These are phyloP conservation scores for Pythium vanterpoolii DNA, from an alignment of 352 stramenopile species.

Conservation along the genomic window DNA sequence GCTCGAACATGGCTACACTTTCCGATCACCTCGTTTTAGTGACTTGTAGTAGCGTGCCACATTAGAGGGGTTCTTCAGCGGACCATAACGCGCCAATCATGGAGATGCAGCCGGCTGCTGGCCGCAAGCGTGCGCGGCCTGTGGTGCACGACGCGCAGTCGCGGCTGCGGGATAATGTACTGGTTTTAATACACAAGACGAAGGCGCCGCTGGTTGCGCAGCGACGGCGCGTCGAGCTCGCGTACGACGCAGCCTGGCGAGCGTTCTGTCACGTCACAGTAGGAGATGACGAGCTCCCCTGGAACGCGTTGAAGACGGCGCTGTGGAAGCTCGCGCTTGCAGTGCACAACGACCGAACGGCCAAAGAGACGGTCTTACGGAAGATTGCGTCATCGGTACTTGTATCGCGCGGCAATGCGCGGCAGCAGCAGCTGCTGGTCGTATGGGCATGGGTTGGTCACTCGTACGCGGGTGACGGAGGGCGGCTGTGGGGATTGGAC, in stretches of 20 bases:
- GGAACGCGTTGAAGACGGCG: background rate
- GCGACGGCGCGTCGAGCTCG: background rate
- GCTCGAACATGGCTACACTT: constrained; percentile 12
- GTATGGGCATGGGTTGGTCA: constrained; percentile 5
- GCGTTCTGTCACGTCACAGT: constrained; percentile 2
- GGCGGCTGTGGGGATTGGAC: constrained; percentile 21
- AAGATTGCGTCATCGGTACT: constrained; percentile 5
- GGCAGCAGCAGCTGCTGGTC: background rate
- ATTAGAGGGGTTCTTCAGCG: background rate
- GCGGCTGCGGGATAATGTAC: constrained; percentile 24
- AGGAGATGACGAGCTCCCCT: background rate
- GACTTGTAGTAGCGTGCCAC: constrained; percentile 5
- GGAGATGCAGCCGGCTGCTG: background rate
- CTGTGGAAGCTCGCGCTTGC: background rate
- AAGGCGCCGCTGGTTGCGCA: background rate
- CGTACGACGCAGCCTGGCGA: constrained; percentile 17
- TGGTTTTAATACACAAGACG: constrained; percentile 20
- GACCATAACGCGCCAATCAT: background rate
- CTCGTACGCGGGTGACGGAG: background rate
- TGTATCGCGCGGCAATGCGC: background rate
- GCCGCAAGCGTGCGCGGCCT: constrained; percentile 21
- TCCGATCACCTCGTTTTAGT: background rate
- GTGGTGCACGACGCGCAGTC: background rate
- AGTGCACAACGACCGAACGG: background rate
- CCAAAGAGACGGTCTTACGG: background rate